These are phyloP conservation scores for Neurospora cerealis DNA, from an alignment of 495 filamentous ascomycete species.

Conservation along the genomic window DNA sequence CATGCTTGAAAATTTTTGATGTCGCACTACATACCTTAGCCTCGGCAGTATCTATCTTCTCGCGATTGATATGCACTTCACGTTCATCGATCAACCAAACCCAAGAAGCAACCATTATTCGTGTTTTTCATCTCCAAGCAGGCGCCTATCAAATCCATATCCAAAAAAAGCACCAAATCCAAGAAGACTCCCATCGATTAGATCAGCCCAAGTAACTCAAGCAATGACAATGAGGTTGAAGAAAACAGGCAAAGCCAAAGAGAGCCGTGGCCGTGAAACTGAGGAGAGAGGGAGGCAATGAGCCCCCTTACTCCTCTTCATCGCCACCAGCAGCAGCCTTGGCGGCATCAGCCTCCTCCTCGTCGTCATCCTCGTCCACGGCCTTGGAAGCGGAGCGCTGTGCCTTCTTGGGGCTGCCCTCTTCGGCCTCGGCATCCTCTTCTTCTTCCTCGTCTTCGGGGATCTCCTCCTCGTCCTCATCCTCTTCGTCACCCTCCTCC, in stretches of 20 bases:
- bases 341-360: constrained; percentile 5
- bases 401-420: constrained; percentile 1
- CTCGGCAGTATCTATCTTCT: background rate
- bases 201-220: background rate
- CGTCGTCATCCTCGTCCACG: constrained; percentile 20
- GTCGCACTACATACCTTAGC: background rate
- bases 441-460: constrained; percentile 22
- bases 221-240: background rate
- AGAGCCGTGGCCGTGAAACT: background rate
- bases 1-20: background rate
- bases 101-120: background rate
- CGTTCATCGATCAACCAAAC: background rate
- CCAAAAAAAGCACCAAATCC: background rate
- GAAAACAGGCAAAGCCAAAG: background rate
- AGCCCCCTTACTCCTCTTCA: constrained; percentile 21
- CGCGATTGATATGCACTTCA: background rate
- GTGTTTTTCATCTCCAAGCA: background rate
- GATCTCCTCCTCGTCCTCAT: constrained; percentile 21
- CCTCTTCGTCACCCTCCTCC: constrained; percentile 24
- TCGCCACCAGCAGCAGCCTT: constrained; percentile 20
- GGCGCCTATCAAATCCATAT: background rate
- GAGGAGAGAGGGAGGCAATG: background rate
- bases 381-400: constrained; percentile 20
- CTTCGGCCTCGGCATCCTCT: constrained; percentile 15
- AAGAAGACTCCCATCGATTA: background rate